phyloP scores from a whole-genome alignment of 176 grass and related monocot genomes.

The Rhynchospora tenuis region DNA sequence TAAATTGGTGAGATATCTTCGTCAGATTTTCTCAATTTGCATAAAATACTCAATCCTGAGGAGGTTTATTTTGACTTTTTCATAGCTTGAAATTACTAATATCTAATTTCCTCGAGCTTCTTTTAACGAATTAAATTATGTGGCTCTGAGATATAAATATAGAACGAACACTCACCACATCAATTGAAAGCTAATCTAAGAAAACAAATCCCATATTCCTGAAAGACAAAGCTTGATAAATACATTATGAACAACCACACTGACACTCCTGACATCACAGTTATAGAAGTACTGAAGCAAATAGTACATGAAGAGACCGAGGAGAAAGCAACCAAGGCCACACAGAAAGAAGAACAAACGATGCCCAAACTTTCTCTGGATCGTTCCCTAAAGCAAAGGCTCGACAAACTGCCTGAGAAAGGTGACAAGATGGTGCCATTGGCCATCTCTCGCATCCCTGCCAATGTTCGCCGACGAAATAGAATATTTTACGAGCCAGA shows the following conservation, averaged over 20 bases:
- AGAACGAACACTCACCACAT: neutral
- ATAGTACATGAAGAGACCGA: neutral
- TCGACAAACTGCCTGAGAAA: slow-evolving; percentile 3
- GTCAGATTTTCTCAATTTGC: neutral
- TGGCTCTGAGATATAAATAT: neutral
- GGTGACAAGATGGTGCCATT: neutral
- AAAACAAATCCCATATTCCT: neutral
- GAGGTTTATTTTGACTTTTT: neutral
- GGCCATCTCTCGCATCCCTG: neutral
- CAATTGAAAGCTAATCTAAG: neutral
- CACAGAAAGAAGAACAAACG: neutral
- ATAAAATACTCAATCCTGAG: neutral
- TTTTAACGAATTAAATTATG: neutral
- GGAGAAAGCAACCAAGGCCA: neutral
- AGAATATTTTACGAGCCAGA: slow-evolving; percentile 8
- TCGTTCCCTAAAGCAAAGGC: neutral
- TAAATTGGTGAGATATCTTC: neutral
- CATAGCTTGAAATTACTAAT: neutral
- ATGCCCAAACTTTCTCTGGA: neutral
- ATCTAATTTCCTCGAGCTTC: neutral
- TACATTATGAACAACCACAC: neutral
- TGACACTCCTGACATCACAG: neutral
- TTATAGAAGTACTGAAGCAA: neutral
- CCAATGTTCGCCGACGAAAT: neutral
- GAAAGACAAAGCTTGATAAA: too few species aligned